Evolutionary conservation across 1,139 yeast genomes (phyloP), one percentile per base, ranked within the genome.

Genomic region (Scheffersomyces parashehatae): DNA sequence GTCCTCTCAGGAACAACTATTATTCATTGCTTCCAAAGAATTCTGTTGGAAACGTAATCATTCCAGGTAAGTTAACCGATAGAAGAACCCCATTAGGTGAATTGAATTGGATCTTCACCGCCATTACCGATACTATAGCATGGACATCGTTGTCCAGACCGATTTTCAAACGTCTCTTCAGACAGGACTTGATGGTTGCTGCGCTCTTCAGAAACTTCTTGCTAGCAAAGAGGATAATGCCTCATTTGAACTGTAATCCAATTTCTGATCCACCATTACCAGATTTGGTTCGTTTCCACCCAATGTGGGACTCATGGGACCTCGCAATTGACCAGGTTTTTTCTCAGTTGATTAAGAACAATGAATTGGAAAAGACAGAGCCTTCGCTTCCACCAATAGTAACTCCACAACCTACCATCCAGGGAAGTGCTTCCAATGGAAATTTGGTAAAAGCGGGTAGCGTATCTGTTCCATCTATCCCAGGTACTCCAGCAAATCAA

Each of bases 301-400:
- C 96, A 10, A 86, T 93, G 89, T 93, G 99, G 99, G 95, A 90
- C 50, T 85, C 97, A 0, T 93, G 99, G 99, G 99, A 95, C 60
- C 72, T 93, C 56, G 98, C 99, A 0, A 86, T 93, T 39, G 98
- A 93, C 63, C 97, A 93, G 59, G 95, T 95, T 2, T 71, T 95
- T 43, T 81, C 89, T 4, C 89, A 85, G 55, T 64, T 85, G 38
- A 73, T 85, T 41, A 73, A 71, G 45, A 69, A 63, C 43, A 48
- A 50, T 60, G 49, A 61, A 59, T 50, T 61, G 54, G 29, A 38
- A 5, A 16, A 30, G 3, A 35, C 36, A 2, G 38, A 42, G 7
- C 28, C 36, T 3, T 16, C 39, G 5, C 35, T 42, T 35, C 11
- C 35, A 34, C 12, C 28, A 40, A 14, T 35, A 37, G 15, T 20